Percentiles rank a stretch among this genome's conserved stretches.
These are phyloP conservation scores for Volvox reticuliferus DNA, from an alignment of 139 green algal genomes.

Conservation along the genomic window DNA sequence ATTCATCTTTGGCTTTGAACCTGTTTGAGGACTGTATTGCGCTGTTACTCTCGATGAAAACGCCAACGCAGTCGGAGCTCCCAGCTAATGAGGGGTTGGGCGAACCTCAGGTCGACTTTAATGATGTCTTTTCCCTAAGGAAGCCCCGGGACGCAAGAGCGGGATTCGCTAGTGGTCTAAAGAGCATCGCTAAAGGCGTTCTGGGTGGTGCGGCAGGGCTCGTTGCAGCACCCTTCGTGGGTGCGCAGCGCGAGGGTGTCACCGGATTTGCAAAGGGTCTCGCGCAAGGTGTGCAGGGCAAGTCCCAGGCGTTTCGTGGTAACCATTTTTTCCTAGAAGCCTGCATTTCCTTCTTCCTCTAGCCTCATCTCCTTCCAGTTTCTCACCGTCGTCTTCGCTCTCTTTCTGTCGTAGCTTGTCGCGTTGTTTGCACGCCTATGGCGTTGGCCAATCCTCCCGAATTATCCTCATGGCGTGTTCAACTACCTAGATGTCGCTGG, in stretches of 20 bases:
- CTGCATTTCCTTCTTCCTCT: background rate
- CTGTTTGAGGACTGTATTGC: background rate
- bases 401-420: no score
- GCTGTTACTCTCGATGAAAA: background rate
- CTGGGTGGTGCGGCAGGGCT: constrained; percentile 71
- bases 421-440: no score
- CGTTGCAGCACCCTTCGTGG: constrained; percentile 81
- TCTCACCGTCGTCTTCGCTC: no score
- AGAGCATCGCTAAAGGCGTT: constrained; percentile 69
- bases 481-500: no score
- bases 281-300: constrained; percentile 64
- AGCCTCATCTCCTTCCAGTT: no score
- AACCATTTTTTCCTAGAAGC: no score
- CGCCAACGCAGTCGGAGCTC: background rate
- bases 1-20: no score
- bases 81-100: background rate
- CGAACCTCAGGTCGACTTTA: constrained; percentile 63
- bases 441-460: no score
- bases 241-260: constrained; percentile 76
- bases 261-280: constrained; percentile 86
- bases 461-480: no score
- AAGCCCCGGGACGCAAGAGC: constrained; percentile 65
- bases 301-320: no score
- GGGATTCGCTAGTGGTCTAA: constrained; percentile 61
- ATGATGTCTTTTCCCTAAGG: constrained; percentile 78